phyloP scores from a whole-genome alignment of 768 basidiomycete genomes.

The Boletus vinaceobasis region DNA sequence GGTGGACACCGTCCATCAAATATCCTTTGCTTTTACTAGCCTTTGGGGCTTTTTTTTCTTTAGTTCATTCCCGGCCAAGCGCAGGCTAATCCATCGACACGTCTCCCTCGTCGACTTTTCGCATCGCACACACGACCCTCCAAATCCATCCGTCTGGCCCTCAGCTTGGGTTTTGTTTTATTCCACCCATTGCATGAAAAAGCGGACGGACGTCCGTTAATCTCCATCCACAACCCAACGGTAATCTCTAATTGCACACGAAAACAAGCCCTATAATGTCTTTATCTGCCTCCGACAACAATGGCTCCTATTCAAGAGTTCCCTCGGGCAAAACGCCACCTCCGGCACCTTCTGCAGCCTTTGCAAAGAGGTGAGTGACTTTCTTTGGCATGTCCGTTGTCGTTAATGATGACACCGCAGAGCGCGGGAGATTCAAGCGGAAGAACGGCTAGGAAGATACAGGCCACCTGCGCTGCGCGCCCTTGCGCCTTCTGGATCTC shows the following conservation, averaged over 20 bases:
- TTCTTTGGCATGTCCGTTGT: slow-evolving; percentile 13
- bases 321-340: slow-evolving; percentile 88
- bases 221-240: slow-evolving; percentile 34
- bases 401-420: slow-evolving; percentile 38
- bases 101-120: slow-evolving; percentile 19
- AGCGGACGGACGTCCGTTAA: slow-evolving; percentile 32
- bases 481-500: slow-evolving; percentile 65
- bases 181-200: slow-evolving; percentile 31
- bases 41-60: slow-evolving; percentile 14
- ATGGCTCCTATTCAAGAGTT: slow-evolving; percentile 75
- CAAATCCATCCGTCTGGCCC: slow-evolving; percentile 15
- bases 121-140: slow-evolving; percentile 28
- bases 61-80: slow-evolving; percentile 26
- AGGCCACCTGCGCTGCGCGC: slow-evolving; percentile 76
- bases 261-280: slow-evolving; percentile 75
- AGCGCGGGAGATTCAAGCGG: slow-evolving; percentile 81
- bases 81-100: slow-evolving; percentile 33
- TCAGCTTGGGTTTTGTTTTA: slow-evolving; percentile 21
- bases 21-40: slow-evolving; percentile 28
- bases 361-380: slow-evolving; percentile 69
- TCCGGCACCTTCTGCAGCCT: slow-evolving; percentile 86
- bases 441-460: slow-evolving; percentile 70
- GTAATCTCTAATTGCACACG: slow-evolving; percentile 80
- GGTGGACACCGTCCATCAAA: slow-evolving; percentile 31
- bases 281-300: slow-evolving; percentile 82